These are phyloP conservation scores for Ceratobasidium sp. DNA, from an alignment of 1,284 basidiomycete genomes.

Conservation along the genomic window DNA sequence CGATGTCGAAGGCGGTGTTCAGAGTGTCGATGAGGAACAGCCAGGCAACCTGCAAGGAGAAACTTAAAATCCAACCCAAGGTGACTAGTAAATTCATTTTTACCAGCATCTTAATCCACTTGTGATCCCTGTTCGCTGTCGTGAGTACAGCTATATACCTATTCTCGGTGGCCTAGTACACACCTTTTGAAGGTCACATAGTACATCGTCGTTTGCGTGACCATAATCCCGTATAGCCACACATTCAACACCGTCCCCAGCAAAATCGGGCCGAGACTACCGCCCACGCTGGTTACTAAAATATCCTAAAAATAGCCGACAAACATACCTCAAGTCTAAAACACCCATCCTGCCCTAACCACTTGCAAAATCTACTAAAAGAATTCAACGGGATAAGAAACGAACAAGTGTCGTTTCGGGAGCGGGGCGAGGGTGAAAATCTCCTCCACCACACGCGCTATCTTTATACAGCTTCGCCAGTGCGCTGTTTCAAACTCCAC, in stretches of 20 bases:
- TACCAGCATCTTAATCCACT: conserved; percentile 36
- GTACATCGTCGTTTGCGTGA: conserved; percentile 37
- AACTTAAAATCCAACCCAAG: neutral
- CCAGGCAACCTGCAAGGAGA: conserved; percentile 11
- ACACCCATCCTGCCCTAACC: neutral
- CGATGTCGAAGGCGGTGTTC: conserved; percentile 32
- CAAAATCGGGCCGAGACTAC: conserved; percentile 33
- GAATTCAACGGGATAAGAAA: neutral
- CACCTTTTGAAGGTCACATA: conserved; percentile 31
- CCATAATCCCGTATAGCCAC: conserved; percentile 41
- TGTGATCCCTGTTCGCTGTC: conserved; percentile 22
- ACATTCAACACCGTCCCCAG: conserved; percentile 32
- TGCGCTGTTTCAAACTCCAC: too few relatives aligned
- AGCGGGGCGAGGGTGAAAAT: neutral
- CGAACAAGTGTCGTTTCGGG: neutral
- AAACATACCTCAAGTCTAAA: conserved; percentile 4
- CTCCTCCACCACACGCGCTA: neutral
- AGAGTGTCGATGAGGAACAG: conserved; percentile 35
- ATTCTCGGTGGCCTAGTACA: neutral
- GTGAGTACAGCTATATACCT: neutral
- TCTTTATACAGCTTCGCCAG: conserved; percentile 4
- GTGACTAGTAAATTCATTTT: neutral
- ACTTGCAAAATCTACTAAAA: neutral
- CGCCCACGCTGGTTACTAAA: too few relatives aligned
- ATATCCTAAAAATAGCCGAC: too few relatives aligned